Percentiles rank a stretch among this genome's conserved stretches.
These are phyloP conservation scores for Rhynchospora pubera DNA, from an alignment of 176 grass and related monocot genomes.

Conservation along the genomic window DNA sequence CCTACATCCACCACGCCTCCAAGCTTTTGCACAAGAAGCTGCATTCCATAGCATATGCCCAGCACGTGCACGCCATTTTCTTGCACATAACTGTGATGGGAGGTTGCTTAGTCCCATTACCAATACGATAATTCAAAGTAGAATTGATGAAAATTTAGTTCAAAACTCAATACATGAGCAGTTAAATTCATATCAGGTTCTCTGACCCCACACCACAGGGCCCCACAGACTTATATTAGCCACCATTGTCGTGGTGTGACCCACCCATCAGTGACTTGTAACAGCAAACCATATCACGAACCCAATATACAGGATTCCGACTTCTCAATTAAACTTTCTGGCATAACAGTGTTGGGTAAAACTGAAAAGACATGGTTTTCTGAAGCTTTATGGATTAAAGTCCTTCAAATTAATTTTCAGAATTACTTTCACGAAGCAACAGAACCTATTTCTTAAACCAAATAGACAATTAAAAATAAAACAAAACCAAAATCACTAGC, in stretches of 20 bases:
- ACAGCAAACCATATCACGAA: neutral
- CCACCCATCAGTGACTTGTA: neutral
- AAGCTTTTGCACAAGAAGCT: constrained; percentile 73
- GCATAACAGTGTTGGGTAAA: neutral
- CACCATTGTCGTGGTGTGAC: neutral
- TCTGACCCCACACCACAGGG: neutral
- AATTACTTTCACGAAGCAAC: neutral
- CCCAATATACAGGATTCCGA: neutral
- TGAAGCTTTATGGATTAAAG: neutral
- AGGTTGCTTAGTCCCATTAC: neutral
- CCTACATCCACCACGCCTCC: constrained; percentile 45
- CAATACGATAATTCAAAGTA: neutral
- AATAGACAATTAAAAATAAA: neutral
- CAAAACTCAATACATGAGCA: neutral
- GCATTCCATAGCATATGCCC: constrained; percentile 89
- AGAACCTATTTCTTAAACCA: neutral
- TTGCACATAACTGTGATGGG: constrained; percentile 14
- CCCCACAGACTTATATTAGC: neutral
- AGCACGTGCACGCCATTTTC: constrained; percentile 47
- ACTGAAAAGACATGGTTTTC: neutral
- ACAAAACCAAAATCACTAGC: neutral
- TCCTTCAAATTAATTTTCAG: neutral
- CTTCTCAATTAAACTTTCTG: neutral
- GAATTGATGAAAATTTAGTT: neutral
- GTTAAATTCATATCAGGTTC: neutral